Evolutionary conservation across 371 early-diverging fungal genomes (phyloP), one percentile per base, ranked within the genome.

Genomic region (Syncephalis plumigaleata): DNA sequence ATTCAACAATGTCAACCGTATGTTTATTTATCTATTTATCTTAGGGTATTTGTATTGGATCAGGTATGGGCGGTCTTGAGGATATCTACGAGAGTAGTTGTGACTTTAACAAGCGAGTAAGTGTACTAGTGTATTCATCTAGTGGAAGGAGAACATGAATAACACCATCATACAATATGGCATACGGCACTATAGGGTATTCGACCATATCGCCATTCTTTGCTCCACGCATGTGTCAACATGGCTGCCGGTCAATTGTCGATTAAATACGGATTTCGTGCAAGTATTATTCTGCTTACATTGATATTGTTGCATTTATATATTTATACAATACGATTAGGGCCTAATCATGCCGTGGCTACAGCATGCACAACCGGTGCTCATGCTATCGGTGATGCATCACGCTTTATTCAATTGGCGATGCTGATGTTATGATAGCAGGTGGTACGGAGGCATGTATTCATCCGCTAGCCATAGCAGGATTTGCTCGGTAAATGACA

Each of bases 291-390:
- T 22, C n/a, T n/a, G n/a, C 45, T 25, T 8, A 31, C 23, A 39
- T 18, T 3, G 23, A 23, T 45, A 9, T 13, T 16, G n/a, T 25
- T 25, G 9, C 3, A 8, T 22, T 45, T 25, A 45, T 21, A n/a
- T n/a, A n/a, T n/a, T n/a, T n/a, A n/a, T n/a, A n/a, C 9, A 21
- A 1, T n/a, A 36, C 38, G 45, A 50, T 46, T 46, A 78, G 71
- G 96, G 96, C 96, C 96, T 2, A 90, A 89, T 55, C 93, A 91
- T 58, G 72, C 87, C 9, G 85, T 73, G 0, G 81, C 91, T 0
- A 94, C 93, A 0, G 93, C 96, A 0, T 95, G 96, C 53, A 84
- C 94, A 0, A 91, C 96, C 2, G 96, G 96, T 1, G 91, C 92
- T 0, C 91, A 95, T 53, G 68, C 92, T 1, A 72, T 95, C 27